phyloP scores from a whole-genome alignment of 192 early-diverging fungal genomes.

The Dissophora globulifera region DNA sequence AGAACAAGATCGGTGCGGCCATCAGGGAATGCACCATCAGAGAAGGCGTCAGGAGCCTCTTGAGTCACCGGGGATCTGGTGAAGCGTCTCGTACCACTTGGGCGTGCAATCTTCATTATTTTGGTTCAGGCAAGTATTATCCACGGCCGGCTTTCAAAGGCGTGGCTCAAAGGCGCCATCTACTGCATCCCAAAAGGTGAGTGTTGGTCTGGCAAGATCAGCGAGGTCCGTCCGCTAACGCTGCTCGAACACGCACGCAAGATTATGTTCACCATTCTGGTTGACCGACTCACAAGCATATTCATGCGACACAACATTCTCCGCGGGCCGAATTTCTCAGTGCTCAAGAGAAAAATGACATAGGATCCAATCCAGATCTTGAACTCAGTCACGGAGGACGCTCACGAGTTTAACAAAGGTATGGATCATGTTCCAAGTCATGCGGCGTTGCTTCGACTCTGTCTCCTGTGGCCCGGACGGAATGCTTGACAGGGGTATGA shows the following conservation, averaged over 20 bases:
- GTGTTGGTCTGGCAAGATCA: constrained; percentile 11
- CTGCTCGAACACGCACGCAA: constrained; percentile 23
- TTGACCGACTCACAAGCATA: neutral
- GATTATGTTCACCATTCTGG: constrained; percentile 23
- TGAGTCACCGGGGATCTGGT: constrained; percentile 6
- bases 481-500: neutral
- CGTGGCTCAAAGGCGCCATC: constrained; percentile 9
- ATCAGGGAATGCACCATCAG: neutral
- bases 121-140: constrained; percentile 19
- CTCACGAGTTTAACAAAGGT: constrained; percentile 15
- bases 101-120: neutral
- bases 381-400: constrained; percentile 26
- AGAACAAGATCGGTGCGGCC: neutral
- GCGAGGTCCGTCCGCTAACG: constrained; percentile 18
- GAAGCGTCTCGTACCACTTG: neutral
- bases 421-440: constrained; percentile 24
- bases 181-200: constrained; percentile 19
- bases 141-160: neutral
- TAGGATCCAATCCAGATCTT: constrained; percentile 28
- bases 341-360: constrained; percentile 18
- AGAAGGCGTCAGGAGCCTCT: constrained; percentile 9
- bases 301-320: neutral
- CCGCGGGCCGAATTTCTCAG: constrained; percentile 17
- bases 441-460: constrained; percentile 19
- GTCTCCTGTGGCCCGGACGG: constrained; percentile 14